Conservation (phyloP, 371 early-diverging fungal species). For the Haplosporangium sp. region DNA sequence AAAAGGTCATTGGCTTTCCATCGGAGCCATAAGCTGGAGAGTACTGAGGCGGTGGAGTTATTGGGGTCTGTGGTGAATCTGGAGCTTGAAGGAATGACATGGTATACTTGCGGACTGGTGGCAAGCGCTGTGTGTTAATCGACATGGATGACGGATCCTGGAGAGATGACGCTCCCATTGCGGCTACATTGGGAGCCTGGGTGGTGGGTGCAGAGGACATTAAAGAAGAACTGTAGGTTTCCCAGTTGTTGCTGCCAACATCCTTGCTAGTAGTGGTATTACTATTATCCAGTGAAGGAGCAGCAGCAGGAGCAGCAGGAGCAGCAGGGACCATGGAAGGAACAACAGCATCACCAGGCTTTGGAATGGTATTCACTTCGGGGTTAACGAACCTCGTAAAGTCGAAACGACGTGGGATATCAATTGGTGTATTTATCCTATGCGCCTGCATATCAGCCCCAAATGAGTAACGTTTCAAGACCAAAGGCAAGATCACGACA, state of each 20-base stretch:
- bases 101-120: slow-evolving; percentile 39
- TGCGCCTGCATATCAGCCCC: slow-evolving; percentile 48
- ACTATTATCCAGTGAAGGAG: background rate
- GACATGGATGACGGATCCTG: slow-evolving; percentile 12
- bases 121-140: slow-evolving; percentile 27
- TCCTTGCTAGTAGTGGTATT: background rate
- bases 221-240: slow-evolving; percentile 5
- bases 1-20: slow-evolving; percentile 1
- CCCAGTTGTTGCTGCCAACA: background rate
- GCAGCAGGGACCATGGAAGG: background rate
- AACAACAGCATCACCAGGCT: background rate
- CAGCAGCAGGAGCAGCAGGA: background rate
- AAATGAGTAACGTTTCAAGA: slow-evolving; percentile 67
- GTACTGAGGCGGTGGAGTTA: slow-evolving; percentile 52
- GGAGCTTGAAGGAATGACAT: slow-evolving; percentile 37
- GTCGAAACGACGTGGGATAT: slow-evolving; percentile 61
- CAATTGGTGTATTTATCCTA: slow-evolving; percentile 59
- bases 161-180: slow-evolving; percentile 18
- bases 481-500: slow-evolving; percentile 64
- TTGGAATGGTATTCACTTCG: slow-evolving; percentile 11
- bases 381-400: slow-evolving; percentile 64
- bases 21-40: slow-evolving; percentile 13
- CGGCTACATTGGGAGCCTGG: background rate
- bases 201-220: background rate
- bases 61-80: slow-evolving; percentile 31